Percentiles rank a stretch among this genome's conserved stretches.
Conservation (phyloP, 805 yeast species). For the Yarrowia porcina region DNA sequence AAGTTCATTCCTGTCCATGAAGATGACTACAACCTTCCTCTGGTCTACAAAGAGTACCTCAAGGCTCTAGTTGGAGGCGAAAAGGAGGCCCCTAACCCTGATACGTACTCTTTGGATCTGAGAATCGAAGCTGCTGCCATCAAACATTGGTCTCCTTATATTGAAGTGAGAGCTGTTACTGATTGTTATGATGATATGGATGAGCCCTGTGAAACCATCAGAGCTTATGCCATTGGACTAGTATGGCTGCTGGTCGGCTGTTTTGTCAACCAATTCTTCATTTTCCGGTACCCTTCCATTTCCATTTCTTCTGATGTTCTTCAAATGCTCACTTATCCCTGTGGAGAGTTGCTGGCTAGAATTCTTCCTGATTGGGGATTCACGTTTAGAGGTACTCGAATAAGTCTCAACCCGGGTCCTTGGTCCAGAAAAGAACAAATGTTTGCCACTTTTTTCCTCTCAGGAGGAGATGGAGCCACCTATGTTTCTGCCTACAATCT, state of each 20-base stretch:
- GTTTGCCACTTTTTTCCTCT: slow-evolving; percentile 48
- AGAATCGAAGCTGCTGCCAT: slow-evolving; percentile 9
- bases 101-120: neutral
- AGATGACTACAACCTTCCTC: slow-evolving; percentile 4
- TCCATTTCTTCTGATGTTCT: slow-evolving; percentile 49
- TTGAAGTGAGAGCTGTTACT: slow-evolving; percentile 64
- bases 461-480: slow-evolving; percentile 38
- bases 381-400: slow-evolving; percentile 41
- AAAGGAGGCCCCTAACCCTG: slow-evolving; percentile 1
- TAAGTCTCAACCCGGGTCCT: slow-evolving; percentile 57
- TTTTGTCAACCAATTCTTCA: slow-evolving; percentile 43
- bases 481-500: slow-evolving; percentile 43
- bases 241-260: slow-evolving; percentile 33
- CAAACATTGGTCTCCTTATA: slow-evolving; percentile 48
- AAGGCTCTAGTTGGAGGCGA: neutral
- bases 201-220: slow-evolving; percentile 48
- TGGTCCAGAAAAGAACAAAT: slow-evolving; percentile 60
- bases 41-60: neutral
- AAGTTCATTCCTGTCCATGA: slow-evolving; percentile 4
- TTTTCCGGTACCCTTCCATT: slow-evolving; percentile 51
- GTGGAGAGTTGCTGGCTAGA: slow-evolving; percentile 41
- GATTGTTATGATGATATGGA: slow-evolving; percentile 49
- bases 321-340: slow-evolving; percentile 56
- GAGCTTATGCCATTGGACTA: slow-evolving; percentile 42
- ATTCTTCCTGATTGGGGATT: slow-evolving; percentile 48